Base-by-base conservation (phyloP, 2,329 filamentous ascomycete species). In the Escovopsis sp. region DNA sequence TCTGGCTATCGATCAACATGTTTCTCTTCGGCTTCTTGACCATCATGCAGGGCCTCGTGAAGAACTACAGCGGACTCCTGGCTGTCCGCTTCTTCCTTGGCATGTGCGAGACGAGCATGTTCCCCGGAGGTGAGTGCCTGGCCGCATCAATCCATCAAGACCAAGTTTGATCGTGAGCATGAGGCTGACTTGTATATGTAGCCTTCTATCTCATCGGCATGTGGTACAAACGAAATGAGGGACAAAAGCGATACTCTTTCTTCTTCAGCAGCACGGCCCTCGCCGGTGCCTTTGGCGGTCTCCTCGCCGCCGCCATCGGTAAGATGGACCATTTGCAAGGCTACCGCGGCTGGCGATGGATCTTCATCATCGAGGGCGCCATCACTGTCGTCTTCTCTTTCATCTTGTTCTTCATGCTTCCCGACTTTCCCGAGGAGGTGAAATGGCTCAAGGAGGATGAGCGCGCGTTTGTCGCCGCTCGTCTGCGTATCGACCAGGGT, bases 181-280 rank as follows among this genome's bases (percentile, higher is more conserved):
- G 25, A 32, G 34, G 16, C 14, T 37, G 9, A 35, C 36, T 29
- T 40, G 11, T 2, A 30, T 20, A 35, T 33, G 11, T 38, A 64
- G 66, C 63, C 39, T 72, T 82, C 55, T 83, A 87, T 54, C 64
- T 88, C 7, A 78, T 87, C 46, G 78, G 84, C 44, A 89, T 89
- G 79, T 93, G 84, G 87, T 98, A 96, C 53, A 79, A 80, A 45
- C 77, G 89, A 45, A 69, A 70, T 36, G 91, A 96, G 62, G 86
- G 88, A 2, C 89, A 96, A 62, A 85, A 86, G 54, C 79, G 91
- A 27, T 95, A 88, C 63, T 84, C 80, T 13, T 88, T 96, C 67
- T 96, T 96, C 70, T 96, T 96, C 68, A 79, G 75, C 53, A 84
- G 73, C 25, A 88, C 84, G 1, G 83, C 80, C 0, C 66, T 89